These are phyloP conservation scores for Geum urbanum DNA, from an alignment of 306 rosid species.

Conservation along the genomic window DNA sequence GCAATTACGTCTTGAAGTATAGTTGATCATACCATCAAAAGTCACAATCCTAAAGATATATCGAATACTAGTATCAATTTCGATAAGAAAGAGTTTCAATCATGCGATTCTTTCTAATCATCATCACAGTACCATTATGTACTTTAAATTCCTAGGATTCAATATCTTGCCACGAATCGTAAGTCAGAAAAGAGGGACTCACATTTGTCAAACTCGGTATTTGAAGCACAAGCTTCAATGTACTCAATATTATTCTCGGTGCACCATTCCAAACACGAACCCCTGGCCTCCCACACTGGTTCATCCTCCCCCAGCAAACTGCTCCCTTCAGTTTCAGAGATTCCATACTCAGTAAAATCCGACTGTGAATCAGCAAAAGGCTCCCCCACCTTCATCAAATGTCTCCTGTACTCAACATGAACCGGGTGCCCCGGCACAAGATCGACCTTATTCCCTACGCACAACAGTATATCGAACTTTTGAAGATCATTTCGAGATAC, in stretches of 20 bases:
- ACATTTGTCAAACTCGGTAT: conserved; percentile 78
- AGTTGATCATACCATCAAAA: not conserved
- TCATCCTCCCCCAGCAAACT: conserved; percentile 63
- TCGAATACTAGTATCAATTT: not conserved
- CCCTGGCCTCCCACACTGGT: conserved; percentile 46
- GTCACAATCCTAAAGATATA: not conserved
- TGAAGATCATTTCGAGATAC: conserved; percentile 56
- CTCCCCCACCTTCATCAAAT: conserved; percentile 46
- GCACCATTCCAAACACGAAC: conserved; percentile 75
- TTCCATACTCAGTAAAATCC: conserved; percentile 56
- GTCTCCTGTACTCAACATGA: conserved; percentile 73
- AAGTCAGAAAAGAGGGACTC: conserved; percentile 24
- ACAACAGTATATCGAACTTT: conserved; percentile 66
- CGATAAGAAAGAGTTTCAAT: not conserved
- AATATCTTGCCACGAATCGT: not conserved
- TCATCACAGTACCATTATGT: not conserved
- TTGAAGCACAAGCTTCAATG: conserved; percentile 81
- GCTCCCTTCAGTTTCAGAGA: conserved; percentile 77
- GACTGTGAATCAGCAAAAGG: conserved; percentile 33
- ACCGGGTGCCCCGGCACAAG: conserved; percentile 70
- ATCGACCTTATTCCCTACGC: conserved; percentile 91
- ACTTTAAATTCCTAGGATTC: not conserved
- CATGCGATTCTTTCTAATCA: not conserved
- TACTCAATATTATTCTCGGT: conserved; percentile 69
- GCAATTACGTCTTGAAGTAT: not conserved